Evolutionary conservation across 805 yeast genomes (phyloP), one percentile per base, ranked within the genome.

Genomic region (Dipodascus albidus): DNA sequence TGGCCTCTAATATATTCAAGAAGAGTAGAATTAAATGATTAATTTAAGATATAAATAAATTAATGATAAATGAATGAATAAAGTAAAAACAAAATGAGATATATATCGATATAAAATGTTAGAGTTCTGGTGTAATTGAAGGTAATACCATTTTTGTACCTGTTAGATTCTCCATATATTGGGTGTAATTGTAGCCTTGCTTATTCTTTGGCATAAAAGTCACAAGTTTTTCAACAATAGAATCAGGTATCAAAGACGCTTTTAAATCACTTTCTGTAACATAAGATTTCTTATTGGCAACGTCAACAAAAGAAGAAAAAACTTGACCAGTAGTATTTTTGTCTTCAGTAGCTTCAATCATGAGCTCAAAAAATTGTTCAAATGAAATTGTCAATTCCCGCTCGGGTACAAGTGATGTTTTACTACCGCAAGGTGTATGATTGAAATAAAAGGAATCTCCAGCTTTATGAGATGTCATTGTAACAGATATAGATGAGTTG

Each of bases 161-260:
- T 64, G 79, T 79, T 51, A 77, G 78, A 31, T 77, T 76, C 23
- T 52, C 20, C 66, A 65, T 64, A 52, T 60, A 65, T 35, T 52
- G 22, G 20, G 59, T 56, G 48, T 65, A 66, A 54, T 66, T 69
- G 19, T 59, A 54, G 2, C 70, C 70, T 42, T 58, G 54, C 1
- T 55, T 58, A 6, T 52, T 47, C 6, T 54, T 54, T 3, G 71
- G 70, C 68, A 69, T 66, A 15, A 56, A 48, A 19, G 52, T 58
- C 49, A 58, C 60, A n/a, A 69, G 57, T 52, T 62, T 59, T 15
- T 62, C 65, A 19, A 69, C 62, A 59, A 61, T 61, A 3, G 59
- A 53, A 17, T 65, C 70, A 2, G 70, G 64, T 4, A 69, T 52
- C n/a, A 68, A 58, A 2, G 76, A 67, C 31, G 65, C 62, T 35